Evolutionary conservation across 129 eudicot species (phyloP), one percentile per base, ranked within the genome.

Genomic region (Apium graveolens): DNA sequence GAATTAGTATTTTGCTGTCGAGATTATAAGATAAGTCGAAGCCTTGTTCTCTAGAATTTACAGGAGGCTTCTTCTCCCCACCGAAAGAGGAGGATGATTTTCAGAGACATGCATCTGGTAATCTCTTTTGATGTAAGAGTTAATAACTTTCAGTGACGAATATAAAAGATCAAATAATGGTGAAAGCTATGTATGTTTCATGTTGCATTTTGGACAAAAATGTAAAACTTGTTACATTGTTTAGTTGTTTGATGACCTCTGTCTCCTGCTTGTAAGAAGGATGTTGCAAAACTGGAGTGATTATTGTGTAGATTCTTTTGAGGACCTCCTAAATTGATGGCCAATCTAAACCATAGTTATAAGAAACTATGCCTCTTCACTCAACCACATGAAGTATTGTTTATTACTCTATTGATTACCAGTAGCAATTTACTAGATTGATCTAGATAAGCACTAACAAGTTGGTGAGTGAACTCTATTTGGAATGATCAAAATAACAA

Each of bases 51-150:
- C 38, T 43, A 27, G 26, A 27, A 43, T 43, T 11, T 73, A 42
- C 76, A 73, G 21, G 37, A 73, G 32, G 35, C 76, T 73, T 39
- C 76, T 39, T 39, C 31, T 24, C 44, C 31, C 43, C 41, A 41
- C 45, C 10, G 13, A 13, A 73, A 73, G 11, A 60, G 29, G 21
- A 42, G 35, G 48, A 42, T 26, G 35, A 14, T 46, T 74, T 44
- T 74, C 24, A 74, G 57, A 74, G 57, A 53, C 38, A 44, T 74
- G 49, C 53, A 43, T 74, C 60, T 45, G 17, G 37, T 74, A 74
- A 49, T 44, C 60, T 41, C n/a, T 46, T 74, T 74, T 74, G 57
- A 74, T 74, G 60, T 74, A 44, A 17, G 60, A 44, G 60, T 43
- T 42, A 46, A 74, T 27, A 43, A 42, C 55, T 73, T 39, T 34